Evolutionary conservation across 2,329 filamentous ascomycete genomes (phyloP), one percentile per base, ranked within the genome.

Genomic region (Fusarium xyrophilum): DNA sequence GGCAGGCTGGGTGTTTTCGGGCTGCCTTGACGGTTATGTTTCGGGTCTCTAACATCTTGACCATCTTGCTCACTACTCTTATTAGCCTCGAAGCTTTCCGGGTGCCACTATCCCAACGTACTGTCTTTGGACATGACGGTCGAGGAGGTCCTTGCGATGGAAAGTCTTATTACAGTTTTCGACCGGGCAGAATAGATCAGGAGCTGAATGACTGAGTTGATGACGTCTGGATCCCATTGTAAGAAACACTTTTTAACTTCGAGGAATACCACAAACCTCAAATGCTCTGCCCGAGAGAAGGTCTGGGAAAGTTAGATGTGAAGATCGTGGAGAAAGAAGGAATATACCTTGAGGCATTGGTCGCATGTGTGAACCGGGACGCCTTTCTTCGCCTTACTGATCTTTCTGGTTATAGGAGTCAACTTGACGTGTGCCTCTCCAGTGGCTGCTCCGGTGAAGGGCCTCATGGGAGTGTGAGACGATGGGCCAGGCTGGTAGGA

Each of bases 201-300:
- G 85, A 53, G 81, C 83, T 58, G 84, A 80, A 74, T 89, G 87
- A 69, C 86, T 88, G 39, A 88, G 76, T 74, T 89, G 85, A 75
- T 89, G 87, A 56, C 87, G 85, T 72, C 87, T 88, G 60, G 17
- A 57, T 54, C 15, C 17, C 38, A 43, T 40, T 62, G 73, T 78
- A 70, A 79, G 76, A 64, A 54, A 35, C 25, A 10, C 39, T 60
- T 56, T 30, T 40, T 15, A 27, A 46, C 56, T 32, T 17, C 15
- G 23, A 8, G 39, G 17, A 69, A 43, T 43, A 27, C 39, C 54
- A 72, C 79, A 66, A 74, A 89, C 86, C 86, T 85, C 42, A 89
- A 77, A 76, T 89, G 87, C 72, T 89, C 87, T 32, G 87, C 87
- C 72, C 87, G 81, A 15, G 86, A 88, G 65, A 89, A 89, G 4